phyloP scores from a whole-genome alignment of 805 yeast species.

The Schwanniomyces sp. region DNA sequence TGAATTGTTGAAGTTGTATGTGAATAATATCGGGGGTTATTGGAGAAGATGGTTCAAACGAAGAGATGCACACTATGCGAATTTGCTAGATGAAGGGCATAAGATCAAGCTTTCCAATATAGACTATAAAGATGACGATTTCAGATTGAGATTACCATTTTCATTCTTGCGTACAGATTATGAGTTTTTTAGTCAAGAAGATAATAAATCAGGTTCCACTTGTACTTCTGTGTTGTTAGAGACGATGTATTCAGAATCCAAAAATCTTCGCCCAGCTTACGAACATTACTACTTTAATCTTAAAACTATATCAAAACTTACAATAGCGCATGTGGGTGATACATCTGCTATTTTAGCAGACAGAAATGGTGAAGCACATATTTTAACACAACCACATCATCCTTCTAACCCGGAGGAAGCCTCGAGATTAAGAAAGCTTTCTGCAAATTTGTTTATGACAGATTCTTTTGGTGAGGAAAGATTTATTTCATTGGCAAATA shows the following conservation, averaged over 20 bases:
- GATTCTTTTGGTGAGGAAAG: conserved; percentile 94
- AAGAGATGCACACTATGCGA: conserved; percentile 29
- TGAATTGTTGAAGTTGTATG: conserved; percentile 54
- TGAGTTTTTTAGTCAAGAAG: conserved; percentile 46
- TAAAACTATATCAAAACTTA: conserved; percentile 62
- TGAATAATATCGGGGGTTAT: conserved; percentile 69
- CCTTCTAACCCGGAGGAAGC: conserved; percentile 82
- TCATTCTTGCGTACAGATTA: conserved; percentile 68
- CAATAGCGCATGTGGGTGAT: conserved; percentile 91
- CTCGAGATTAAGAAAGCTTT: conserved; percentile 62
- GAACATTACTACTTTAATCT: conserved; percentile 59
- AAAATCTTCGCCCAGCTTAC: conserved; percentile 27
- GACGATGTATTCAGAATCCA: conserved; percentile 36
- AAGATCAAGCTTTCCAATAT: conserved; percentile 13
- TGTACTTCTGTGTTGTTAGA: conserved; percentile 66
- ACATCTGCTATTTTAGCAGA: conserved; percentile 87
- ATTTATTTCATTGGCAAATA: conserved; percentile 81
- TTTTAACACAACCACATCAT: conserved; percentile 80
- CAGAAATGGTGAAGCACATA: conserved; percentile 72
- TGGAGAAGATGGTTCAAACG: conserved; percentile 77
- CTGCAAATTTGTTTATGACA: conserved; percentile 63
- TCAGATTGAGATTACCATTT: conserved; percentile 59
- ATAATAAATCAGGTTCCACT: conserved; percentile 62
- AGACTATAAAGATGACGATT: conserved; percentile 46
- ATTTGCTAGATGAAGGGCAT: conserved; percentile 20